Evolutionary conservation across 2,329 filamentous ascomycete species (phyloP), one percentile per base, ranked within the genome.

Genomic region (Hirsutella minnesotensis): DNA sequence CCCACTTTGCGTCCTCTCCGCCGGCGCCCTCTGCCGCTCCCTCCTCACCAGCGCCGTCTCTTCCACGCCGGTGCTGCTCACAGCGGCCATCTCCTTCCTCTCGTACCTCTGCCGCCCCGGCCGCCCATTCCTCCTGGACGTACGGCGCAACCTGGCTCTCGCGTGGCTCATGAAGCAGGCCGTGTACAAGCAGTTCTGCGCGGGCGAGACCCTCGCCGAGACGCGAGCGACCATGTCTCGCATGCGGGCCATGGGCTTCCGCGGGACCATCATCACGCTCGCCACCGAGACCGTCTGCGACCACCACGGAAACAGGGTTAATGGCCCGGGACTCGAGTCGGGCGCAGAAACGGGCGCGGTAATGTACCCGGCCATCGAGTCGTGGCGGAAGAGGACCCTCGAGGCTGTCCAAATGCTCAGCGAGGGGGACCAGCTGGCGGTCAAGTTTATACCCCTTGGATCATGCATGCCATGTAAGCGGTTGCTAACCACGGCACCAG

Each of bases 141-240:
- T 73, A 15, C 70, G 75, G 38, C 60, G 60, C 34, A 78, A 77
- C 49, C 65, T 66, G 0, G 16, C 75, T 0, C 56, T 77, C 12
- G 59, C 64, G 21, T 55, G 58, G 10, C 44, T 75, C 3, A 58
- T 78, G 7, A 70, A 69, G 51, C 61, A 66, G 46, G 75, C 71
- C 0, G 73, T 69, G 5, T 68, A 59, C 53, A 70, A 72, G 34
- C 74, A 78, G 44, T 78, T 77, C 56, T 78, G 74, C 49, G 68
- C 69, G 0, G 74, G 74, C 1, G 68, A 70, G 51, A 69, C 64
- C 18, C 58, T 59, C 12, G 54, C 57, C 0, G 67, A 76, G 55
- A 68, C 73, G 0, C 57, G 58, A n/a, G 54, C 53, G 21, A 67
- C 62, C 0, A 64, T 66, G 44, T 56, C 58, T 9, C 56, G 64